Base-by-base conservation (phyloP, 441 rosid species). In the Biscutella auriculata region DNA sequence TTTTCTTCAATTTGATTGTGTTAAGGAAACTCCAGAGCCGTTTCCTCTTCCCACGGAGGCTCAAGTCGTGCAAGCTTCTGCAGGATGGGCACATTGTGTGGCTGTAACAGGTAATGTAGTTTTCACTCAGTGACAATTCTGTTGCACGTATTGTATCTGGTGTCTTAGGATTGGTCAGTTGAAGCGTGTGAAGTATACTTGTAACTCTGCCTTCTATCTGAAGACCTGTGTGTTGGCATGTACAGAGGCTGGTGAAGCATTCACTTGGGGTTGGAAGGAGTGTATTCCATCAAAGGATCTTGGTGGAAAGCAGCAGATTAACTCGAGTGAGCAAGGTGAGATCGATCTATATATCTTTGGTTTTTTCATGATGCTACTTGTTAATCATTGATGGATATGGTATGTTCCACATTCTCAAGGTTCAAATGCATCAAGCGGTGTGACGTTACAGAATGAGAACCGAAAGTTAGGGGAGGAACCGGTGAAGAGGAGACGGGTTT, bases 241-340 rank as follows among this genome's bases (percentile, higher is more conserved):
- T 16, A 29, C 73, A 84, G 91, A 74, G 43, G 54, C 44, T 44
- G 91, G 81, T 43, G 91, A 77, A 62, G 78, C 71, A 14, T 79
- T 77, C 65, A 78, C 91, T 14, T 84, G 87, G 91, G 91, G 87
- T 6, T 84, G 91, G 91, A 84, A 78, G 49, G 91, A 84, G 56
- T 79, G 91, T 64, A 74, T 84, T 25, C 87, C 91, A 30, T 77
- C 77, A 6, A 79, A 73, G 53, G 83, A 84, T 53, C 42, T 35
- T 30, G 14, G 39, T 44, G 79, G 76, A 34, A 84, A 70, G 67
- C 79, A 69, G 36, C 77, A 69, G 45, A 68, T 59, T 62, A 33
- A 58, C 13, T 59, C 61, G 5, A 64, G 57, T 13, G 93, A 81
- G 64, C 78, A 77, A 77, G 90, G 91, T 82, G 57, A 66, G 47